phyloP scores from a whole-genome alignment of 129 eudicot genomes.

The Pittosporum tobira region DNA sequence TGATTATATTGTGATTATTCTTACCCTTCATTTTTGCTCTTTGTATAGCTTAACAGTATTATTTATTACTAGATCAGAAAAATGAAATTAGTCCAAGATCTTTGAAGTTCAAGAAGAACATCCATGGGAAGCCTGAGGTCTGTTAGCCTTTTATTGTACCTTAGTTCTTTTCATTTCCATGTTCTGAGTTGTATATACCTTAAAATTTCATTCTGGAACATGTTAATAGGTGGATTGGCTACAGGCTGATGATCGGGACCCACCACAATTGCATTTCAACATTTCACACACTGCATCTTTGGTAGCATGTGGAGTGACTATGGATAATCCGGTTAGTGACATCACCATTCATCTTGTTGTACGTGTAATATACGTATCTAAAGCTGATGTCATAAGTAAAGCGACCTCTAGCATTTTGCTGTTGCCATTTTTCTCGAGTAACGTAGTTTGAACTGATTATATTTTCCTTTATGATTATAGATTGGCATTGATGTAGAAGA shows the following conservation, averaged over 20 bases:
- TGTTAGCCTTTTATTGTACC: slow-evolving; percentile 5
- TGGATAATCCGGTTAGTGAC: slow-evolving; percentile 41
- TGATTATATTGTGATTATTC: slow-evolving; percentile 7
- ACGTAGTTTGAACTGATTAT: neutral
- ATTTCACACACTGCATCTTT: slow-evolving; percentile 81
- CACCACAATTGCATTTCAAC: slow-evolving; percentile 64
- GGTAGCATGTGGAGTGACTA: slow-evolving; percentile 84
- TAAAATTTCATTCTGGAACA: neutral
- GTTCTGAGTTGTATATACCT: neutral
- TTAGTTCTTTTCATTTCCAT: neutral
- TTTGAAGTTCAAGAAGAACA: slow-evolving; percentile 63
- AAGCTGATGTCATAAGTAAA: neutral
- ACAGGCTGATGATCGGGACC: slow-evolving; percentile 27
- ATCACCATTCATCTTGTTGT: slow-evolving; percentile 4
- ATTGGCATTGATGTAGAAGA: slow-evolving; percentile 96
- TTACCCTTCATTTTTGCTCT: neutral
- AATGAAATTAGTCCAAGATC: slow-evolving; percentile 50
- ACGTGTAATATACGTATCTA: neutral
- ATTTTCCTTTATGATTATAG: slow-evolving; percentile 23
- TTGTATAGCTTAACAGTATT: slow-evolving; percentile 11
- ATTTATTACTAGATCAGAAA: slow-evolving; percentile 72
- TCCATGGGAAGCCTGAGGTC: slow-evolving; percentile 94
- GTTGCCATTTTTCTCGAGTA: neutral
- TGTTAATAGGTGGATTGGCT: slow-evolving; percentile 55
- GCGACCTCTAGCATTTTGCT: slow-evolving; percentile 1